phyloP scores from a whole-genome alignment of 495 filamentous ascomycete genomes.

The Neurospora sp. region DNA sequence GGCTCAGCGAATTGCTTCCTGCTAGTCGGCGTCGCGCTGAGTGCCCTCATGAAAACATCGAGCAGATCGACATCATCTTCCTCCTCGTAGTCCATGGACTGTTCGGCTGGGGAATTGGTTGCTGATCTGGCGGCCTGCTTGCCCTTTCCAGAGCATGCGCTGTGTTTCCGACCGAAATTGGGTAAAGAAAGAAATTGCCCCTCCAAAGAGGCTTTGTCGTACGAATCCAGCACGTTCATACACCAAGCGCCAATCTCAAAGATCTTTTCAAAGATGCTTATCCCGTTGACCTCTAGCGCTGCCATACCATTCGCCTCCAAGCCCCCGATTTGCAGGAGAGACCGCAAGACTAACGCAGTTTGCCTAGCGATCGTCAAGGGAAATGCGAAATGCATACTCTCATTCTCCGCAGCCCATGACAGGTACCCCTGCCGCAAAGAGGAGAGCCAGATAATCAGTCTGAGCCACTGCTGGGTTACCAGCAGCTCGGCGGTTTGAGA shows the following conservation, averaged over 20 bases:
- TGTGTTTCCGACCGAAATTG: neutral
- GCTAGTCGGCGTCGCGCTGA: slow-evolving; percentile 11
- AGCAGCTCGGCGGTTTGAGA: slow-evolving; percentile 50
- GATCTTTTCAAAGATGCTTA: slow-evolving; percentile 47
- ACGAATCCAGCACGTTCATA: slow-evolving; percentile 37
- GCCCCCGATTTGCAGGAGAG: slow-evolving; percentile 22
- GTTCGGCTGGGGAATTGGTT: neutral
- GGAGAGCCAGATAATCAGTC: slow-evolving; percentile 50
- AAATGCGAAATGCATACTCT: slow-evolving; percentile 45
- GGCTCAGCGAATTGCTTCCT: slow-evolving; percentile 10
- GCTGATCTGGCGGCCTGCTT: neutral
- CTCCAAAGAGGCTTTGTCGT: slow-evolving; percentile 4
- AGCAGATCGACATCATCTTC: slow-evolving; percentile 4
- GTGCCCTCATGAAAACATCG: slow-evolving; percentile 11
- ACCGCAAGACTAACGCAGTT: slow-evolving; percentile 40
- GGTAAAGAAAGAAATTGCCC: neutral
- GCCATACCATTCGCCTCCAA: slow-evolving; percentile 12
- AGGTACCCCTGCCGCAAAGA: slow-evolving; percentile 47
- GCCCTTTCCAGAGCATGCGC: slow-evolving; percentile 6
- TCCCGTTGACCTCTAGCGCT: slow-evolving; percentile 50
- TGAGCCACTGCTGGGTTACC: slow-evolving; percentile 54
- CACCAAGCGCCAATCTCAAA: slow-evolving; percentile 45
- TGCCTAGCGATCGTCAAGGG: slow-evolving; percentile 46
- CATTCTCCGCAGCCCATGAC: slow-evolving; percentile 30
- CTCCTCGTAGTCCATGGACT: slow-evolving; percentile 6